Conservation (phyloP, 2,329 filamentous ascomycete genomes). For the Aspergillus sclerotialis region DNA sequence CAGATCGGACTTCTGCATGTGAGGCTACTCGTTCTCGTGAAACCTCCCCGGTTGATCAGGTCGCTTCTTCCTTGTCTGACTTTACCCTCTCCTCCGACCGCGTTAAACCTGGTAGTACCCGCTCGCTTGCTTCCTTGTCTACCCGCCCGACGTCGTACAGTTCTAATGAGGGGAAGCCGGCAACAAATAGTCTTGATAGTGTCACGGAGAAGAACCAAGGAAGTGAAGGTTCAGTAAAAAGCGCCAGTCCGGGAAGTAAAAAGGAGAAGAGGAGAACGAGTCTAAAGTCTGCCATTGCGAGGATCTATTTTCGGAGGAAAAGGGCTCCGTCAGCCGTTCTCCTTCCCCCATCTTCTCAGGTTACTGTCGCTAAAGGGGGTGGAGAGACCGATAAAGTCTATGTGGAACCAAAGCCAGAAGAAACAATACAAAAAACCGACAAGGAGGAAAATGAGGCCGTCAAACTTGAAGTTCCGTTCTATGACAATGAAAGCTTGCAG, state of each 20-base stretch:
- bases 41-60: conserved; percentile 19
- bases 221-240: conserved; percentile 21
- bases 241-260: conserved; percentile 20
- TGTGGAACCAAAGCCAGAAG: conserved; percentile 15
- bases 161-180: conserved; percentile 25
- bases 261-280: conserved; percentile 24
- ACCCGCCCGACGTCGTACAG: conserved; percentile 34
- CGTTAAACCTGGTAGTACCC: conserved; percentile 25
- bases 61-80: conserved; percentile 24
- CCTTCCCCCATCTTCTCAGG: conserved; percentile 21
- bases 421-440: conserved; percentile 2
- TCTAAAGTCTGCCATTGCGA: conserved; percentile 28
- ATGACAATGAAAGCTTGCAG: conserved; percentile 27
- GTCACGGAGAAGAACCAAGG: conserved; percentile 9
- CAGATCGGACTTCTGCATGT: conserved; percentile 23
- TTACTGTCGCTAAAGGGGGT: conserved; percentile 18
- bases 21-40: conserved; percentile 21
- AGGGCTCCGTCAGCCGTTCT: conserved; percentile 21
- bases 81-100: conserved; percentile 24
- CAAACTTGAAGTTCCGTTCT: conserved; percentile 27
- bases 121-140: conserved; percentile 32
- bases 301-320: conserved; percentile 30
- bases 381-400: conserved; percentile 29
- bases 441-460: conserved; percentile 12
- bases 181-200: conserved; percentile 10